A percentile compares a stretch with the other conserved stretches of the same genome.
These are phyloP conservation scores for Gastrolobium villosum DNA, from an alignment of 306 rosid species.

Conservation along the genomic window DNA sequence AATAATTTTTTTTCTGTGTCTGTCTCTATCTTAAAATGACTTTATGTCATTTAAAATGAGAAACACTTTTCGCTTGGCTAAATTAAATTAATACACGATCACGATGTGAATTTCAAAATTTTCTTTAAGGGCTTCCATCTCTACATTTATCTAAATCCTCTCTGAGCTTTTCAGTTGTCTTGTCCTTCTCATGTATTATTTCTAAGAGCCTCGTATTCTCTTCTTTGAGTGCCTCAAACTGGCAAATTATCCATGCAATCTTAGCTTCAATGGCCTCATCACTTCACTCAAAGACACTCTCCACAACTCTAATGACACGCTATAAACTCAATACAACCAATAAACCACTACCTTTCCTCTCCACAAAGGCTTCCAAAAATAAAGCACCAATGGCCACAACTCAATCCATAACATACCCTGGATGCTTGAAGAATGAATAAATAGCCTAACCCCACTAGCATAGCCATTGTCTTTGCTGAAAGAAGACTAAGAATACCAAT, in stretches of 20 bases:
- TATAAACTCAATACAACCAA: constrained; percentile 67
- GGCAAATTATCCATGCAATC: constrained; percentile 57
- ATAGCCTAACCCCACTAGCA: constrained; percentile 61
- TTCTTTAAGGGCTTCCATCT: not conserved
- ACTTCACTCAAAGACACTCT: constrained; percentile 69
- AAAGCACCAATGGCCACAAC: constrained; percentile 58
- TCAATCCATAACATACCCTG: constrained; percentile 62
- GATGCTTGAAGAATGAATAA: constrained; percentile 48
- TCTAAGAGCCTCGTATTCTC: constrained; percentile 55
- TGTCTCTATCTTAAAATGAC: too few species aligned
- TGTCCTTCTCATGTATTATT: constrained; percentile 46
- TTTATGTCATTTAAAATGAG: too few species aligned
- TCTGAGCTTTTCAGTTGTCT: constrained; percentile 49
- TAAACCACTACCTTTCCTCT: constrained; percentile 67
- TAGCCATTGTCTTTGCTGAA: constrained; percentile 45
- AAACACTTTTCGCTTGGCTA: too few species aligned
- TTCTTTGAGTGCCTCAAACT: constrained; percentile 61
- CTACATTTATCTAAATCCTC: constrained; percentile 52
- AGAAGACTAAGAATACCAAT: constrained; percentile 65
- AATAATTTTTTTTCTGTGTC: too few species aligned
- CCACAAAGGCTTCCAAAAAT: constrained; percentile 58
- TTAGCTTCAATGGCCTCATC: constrained; percentile 74
- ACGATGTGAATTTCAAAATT: not conserved
- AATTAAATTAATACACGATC: not conserved
- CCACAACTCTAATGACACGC: constrained; percentile 70